Evolutionary conservation across 2,329 filamentous ascomycete species (phyloP).

Genomic region (Pseudocercospora pini-densiflorae): DNA sequence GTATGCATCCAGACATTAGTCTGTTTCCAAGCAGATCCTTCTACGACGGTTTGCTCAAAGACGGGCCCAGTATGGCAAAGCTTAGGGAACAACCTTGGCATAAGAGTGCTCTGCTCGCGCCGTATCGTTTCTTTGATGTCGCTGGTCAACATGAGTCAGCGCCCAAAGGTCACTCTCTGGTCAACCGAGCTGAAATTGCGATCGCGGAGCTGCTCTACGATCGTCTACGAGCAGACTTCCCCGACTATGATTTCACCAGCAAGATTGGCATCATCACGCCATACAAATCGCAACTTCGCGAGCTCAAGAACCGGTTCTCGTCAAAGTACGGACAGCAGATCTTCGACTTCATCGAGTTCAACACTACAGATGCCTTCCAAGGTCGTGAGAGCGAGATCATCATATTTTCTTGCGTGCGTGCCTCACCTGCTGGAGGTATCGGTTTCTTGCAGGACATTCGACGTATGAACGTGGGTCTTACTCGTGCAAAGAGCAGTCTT

Average conservation of each 20-base stretch:
- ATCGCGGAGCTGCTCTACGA: constrained; percentile 86
- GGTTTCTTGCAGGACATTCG: constrained; percentile 98
- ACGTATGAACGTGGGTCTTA: constrained; percentile 99
- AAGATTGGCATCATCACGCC: constrained; percentile 97
- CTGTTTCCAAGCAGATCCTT: constrained; percentile 87
- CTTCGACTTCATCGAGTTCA: constrained; percentile 86
- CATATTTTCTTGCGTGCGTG: constrained; percentile 97
- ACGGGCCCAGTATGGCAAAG: constrained; percentile 75
- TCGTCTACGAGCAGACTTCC: constrained; percentile 73
- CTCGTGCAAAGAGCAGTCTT: constrained; percentile 91
- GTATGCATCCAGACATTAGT: constrained; percentile 98
- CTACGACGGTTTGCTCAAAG: constrained; percentile 84
- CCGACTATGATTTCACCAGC: constrained; percentile 60
- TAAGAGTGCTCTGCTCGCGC: constrained; percentile 75
- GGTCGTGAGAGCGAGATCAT: constrained; percentile 97
- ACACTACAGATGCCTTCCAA: constrained; percentile 98
- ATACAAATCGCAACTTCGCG: constrained; percentile 89
- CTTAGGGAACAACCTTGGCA: constrained; percentile 87
- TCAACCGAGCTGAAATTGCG: constrained; percentile 85
- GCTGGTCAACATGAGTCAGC: constrained; percentile 82
- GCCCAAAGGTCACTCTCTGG: constrained; percentile 82
- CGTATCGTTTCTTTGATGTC: constrained; percentile 97
- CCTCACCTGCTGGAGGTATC: constrained; percentile 88
- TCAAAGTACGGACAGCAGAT: constrained; percentile 75
- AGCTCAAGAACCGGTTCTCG: constrained; percentile 76